Conservation (phyloP, 2,329 filamentous ascomycete species). For the Fusarium sp. region DNA sequence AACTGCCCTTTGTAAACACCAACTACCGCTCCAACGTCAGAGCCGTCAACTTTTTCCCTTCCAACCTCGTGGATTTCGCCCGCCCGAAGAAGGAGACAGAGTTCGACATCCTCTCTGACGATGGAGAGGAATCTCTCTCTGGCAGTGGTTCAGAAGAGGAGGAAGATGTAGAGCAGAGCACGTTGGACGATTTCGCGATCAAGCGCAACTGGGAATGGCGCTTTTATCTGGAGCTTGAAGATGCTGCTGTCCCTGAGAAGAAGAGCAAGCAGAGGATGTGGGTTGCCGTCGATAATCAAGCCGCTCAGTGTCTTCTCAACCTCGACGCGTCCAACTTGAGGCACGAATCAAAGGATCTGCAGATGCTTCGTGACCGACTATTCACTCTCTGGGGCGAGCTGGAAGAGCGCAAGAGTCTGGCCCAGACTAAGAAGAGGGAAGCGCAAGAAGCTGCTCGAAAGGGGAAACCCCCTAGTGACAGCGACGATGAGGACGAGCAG, state of each 20-base stretch:
- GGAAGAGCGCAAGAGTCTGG: constrained; percentile 72
- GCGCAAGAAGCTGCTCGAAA: constrained; percentile 40
- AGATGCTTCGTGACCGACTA: constrained; percentile 72
- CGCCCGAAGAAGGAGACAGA: constrained; percentile 55
- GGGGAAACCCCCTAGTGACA: constrained; percentile 53
- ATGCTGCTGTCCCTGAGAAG: constrained; percentile 56
- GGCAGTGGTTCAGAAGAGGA: constrained; percentile 21
- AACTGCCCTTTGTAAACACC: constrained; percentile 78
- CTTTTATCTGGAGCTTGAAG: constrained; percentile 83
- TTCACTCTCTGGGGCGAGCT: constrained; percentile 88
- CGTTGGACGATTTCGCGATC: constrained; percentile 35
- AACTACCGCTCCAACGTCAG: constrained; percentile 77
- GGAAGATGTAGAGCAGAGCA: constrained; percentile 25
- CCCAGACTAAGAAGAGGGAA: constrained; percentile 43
- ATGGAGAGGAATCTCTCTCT: constrained; percentile 38
- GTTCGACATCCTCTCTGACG: constrained; percentile 61
- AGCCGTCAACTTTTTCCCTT: constrained; percentile 85
- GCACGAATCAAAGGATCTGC: constrained; percentile 59
- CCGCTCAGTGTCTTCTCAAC: constrained; percentile 60
- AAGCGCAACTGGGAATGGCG: constrained; percentile 78
- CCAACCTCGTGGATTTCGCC: constrained; percentile 77
- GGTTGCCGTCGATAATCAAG: constrained; percentile 72
- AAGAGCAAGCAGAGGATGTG: constrained; percentile 65
- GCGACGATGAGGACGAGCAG: constrained; percentile 45
- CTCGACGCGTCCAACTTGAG: constrained; percentile 67